phyloP scores from a whole-genome alignment of 805 yeast species.

The Hemisphaericaspora nanyangensis region DNA sequence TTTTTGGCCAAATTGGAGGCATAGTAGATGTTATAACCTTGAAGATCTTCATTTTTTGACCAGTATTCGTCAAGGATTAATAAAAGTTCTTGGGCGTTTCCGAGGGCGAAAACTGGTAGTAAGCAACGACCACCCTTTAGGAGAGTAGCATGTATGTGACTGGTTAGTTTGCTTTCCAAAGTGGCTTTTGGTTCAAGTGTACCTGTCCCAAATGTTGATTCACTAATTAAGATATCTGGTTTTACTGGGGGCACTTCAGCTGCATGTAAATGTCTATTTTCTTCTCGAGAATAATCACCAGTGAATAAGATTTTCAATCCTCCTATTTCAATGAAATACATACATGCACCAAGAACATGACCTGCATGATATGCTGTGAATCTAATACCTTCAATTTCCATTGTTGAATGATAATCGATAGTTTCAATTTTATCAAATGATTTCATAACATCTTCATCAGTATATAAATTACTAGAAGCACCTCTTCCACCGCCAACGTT shows the following conservation, averaged over 20 bases:
- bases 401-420: slow-evolving; percentile 91
- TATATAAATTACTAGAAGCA: slow-evolving; percentile 55
- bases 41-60: slow-evolving; percentile 78
- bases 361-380: slow-evolving; percentile 99
- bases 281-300: slow-evolving; percentile 96
- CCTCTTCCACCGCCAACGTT: slow-evolving; percentile 40
- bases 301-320: slow-evolving; percentile 87
- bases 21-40: slow-evolving; percentile 77
- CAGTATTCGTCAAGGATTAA: slow-evolving; percentile 93
- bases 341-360: slow-evolving; percentile 98
- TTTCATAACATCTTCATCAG: slow-evolving; percentile 84
- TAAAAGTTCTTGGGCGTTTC: slow-evolving; percentile 92
- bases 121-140: slow-evolving; percentile 87
- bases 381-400: slow-evolving; percentile 89
- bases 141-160: slow-evolving; percentile 77
- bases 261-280: slow-evolving; percentile 88
- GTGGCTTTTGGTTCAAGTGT: slow-evolving; percentile 89
- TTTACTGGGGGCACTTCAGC: slow-evolving; percentile 89
- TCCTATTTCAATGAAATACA: slow-evolving; percentile 93
- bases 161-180: slow-evolving; percentile 78
- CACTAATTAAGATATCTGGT: slow-evolving; percentile 90
- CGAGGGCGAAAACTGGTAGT: slow-evolving; percentile 93
- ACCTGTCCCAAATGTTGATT: slow-evolving; percentile 97
- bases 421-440: slow-evolving; percentile 92
- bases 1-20: slow-evolving; percentile 92